These are phyloP conservation scores for Pseudocercospora crystallina DNA, from an alignment of 2,329 filamentous ascomycete genomes.

Conservation along the genomic window DNA sequence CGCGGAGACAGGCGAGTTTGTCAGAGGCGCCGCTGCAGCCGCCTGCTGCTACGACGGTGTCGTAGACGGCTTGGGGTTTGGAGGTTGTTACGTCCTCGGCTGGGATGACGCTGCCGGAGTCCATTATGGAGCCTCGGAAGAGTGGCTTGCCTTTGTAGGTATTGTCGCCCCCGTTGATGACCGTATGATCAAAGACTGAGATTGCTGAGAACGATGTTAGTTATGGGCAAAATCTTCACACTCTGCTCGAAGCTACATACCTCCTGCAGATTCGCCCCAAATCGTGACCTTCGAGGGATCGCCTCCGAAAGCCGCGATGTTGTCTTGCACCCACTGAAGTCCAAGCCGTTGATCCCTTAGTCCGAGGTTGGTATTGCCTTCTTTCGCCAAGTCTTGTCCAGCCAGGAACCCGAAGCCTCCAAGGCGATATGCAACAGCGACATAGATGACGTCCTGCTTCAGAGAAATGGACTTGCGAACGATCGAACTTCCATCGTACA, in stretches of 20 bases:
- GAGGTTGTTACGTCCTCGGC: conserved; percentile 42
- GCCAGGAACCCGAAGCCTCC: conserved; percentile 38
- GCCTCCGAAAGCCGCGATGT: conserved; percentile 61
- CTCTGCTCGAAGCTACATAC: conserved; percentile 28
- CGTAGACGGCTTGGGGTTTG: conserved; percentile 21
- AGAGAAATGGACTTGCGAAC: conserved; percentile 44
- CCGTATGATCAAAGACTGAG: conserved; percentile 74
- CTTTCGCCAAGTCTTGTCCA: conserved; percentile 34
- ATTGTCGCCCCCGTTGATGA: conserved; percentile 69
- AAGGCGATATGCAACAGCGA: conserved; percentile 68
- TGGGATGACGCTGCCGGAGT: conserved; percentile 65
- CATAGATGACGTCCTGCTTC: conserved; percentile 68
- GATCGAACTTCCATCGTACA: conserved; percentile 44
- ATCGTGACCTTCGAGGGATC: conserved; percentile 67
- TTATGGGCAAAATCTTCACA: conserved; percentile 49
- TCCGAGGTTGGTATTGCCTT: conserved; percentile 37
- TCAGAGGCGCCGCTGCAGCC: conserved; percentile 28
- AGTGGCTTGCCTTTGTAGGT: conserved; percentile 72
- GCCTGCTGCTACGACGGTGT: conserved; percentile 13
- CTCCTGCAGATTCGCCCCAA: conserved; percentile 52
- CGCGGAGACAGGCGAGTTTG: conserved; percentile 15
- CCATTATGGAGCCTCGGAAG: conserved; percentile 78
- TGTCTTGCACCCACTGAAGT: conserved; percentile 44
- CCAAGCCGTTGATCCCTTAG: conserved; percentile 33
- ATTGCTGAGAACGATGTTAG: conserved; percentile 46